Percentiles rank a stretch among this genome's conserved stretches.
Conservation (phyloP, 192 early-diverging fungal genomes). For the Entrophospora sp. region DNA sequence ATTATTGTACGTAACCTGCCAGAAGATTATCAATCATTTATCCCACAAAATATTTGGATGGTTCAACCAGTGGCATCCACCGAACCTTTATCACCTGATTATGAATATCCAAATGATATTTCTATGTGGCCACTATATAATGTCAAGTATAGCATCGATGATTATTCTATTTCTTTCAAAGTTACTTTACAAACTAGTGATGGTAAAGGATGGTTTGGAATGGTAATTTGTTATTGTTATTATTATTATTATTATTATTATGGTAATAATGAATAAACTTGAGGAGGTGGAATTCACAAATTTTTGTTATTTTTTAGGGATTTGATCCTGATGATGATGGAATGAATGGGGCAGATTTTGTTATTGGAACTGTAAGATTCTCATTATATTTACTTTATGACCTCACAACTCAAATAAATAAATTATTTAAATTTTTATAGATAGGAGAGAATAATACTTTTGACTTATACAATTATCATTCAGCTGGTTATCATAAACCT, state of each 20-base stretch:
- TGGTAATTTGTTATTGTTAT: too few relatives aligned
- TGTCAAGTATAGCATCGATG: not conserved
- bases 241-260: too few relatives aligned
- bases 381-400: not conserved
- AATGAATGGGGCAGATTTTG: constrained; percentile 4
- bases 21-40: not conserved
- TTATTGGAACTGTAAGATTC: constrained; percentile 1
- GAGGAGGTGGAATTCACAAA: too few relatives aligned
- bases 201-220: constrained; percentile 7
- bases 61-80: not conserved
- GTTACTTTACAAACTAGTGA: not conserved
- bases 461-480: not conserved
- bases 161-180: not conserved
- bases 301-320: not conserved
- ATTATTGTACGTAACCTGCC: not conserved
- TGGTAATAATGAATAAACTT: too few relatives aligned
- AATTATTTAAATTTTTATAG: not conserved
- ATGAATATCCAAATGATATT: not conserved
- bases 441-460: not conserved
- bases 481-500: not conserved
- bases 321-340: constrained; percentile 1
- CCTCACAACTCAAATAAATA: not conserved
- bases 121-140: not conserved
- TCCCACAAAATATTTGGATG: not conserved
- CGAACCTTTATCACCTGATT: not conserved